These are phyloP conservation scores for Melanomma pulvis-pyrius DNA, from an alignment of 495 filamentous ascomycete genomes.

Conservation along the genomic window DNA sequence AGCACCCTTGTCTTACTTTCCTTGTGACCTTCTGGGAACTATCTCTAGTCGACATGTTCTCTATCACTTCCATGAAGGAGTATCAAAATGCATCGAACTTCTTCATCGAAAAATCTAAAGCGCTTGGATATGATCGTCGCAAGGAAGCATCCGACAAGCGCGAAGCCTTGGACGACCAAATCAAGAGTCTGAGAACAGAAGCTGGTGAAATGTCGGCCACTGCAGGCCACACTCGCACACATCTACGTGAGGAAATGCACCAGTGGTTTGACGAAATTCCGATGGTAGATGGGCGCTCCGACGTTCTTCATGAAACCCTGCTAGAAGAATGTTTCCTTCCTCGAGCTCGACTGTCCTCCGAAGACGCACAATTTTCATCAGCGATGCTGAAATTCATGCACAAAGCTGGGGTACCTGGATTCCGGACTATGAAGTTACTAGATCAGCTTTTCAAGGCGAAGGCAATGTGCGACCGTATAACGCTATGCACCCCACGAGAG, in stretches of 20 bases:
- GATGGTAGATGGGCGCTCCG: slow-evolving; percentile 60
- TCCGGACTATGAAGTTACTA: slow-evolving; percentile 81
- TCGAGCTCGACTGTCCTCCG: slow-evolving; percentile 76
- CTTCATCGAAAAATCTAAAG: slow-evolving; percentile 54
- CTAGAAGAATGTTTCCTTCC: slow-evolving; percentile 91
- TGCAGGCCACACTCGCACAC: slow-evolving; percentile 53
- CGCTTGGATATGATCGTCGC: slow-evolving; percentile 1
- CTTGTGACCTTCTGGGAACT: slow-evolving; percentile 95
- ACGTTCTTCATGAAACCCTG: slow-evolving; percentile 71
- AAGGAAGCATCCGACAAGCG: not conserved
- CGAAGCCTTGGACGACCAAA: not conserved
- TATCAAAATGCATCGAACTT: slow-evolving; percentile 73
- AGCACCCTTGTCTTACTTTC: slow-evolving; percentile 70
- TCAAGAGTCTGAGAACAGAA: slow-evolving; percentile 1
- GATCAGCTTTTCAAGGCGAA: slow-evolving; percentile 83
- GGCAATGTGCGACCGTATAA: slow-evolving; percentile 76
- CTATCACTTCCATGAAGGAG: slow-evolving; percentile 61
- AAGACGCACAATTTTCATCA: slow-evolving; percentile 86
- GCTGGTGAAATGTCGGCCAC: not conserved
- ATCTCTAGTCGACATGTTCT: slow-evolving; percentile 73
- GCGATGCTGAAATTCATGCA: slow-evolving; percentile 85
- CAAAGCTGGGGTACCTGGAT: slow-evolving; percentile 75
- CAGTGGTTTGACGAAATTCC: slow-evolving; percentile 67
- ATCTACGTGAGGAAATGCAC: slow-evolving; percentile 73
- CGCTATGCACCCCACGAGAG: slow-evolving; percentile 83